A percentile compares a stretch with the other conserved stretches of the same genome.
Evolutionary conservation across 2,329 filamentous ascomycete species (phyloP).

Genomic region (Penicillium sumatraense): DNA sequence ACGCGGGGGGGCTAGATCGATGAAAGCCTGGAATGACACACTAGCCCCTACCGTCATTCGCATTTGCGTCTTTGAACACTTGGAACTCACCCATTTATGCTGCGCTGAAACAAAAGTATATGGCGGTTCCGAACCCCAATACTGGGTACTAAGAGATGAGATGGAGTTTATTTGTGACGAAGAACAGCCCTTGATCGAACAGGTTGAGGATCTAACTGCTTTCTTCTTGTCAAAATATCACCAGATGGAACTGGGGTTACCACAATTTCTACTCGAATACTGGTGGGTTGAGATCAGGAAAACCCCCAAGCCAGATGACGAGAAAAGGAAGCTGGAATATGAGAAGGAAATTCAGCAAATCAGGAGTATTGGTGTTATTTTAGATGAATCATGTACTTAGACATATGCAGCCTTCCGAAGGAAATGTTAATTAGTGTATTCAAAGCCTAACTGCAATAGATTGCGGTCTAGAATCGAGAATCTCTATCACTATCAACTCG

Average conservation of each 20-base stretch:
- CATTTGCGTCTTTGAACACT: neutral
- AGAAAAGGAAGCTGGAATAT: neutral
- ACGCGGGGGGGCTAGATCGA: neutral
- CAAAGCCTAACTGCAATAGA: too few species aligned
- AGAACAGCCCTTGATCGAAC: neutral
- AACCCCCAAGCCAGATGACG: neutral
- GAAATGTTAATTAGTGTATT: too few species aligned
- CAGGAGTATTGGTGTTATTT: slow-evolving; percentile 4
- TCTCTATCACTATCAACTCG: too few species aligned
- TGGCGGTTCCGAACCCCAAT: neutral
- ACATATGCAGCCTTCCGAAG: too few species aligned
- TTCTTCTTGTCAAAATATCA: slow-evolving; percentile 1
- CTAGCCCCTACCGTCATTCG: neutral
- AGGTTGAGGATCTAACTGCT: neutral
- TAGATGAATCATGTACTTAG: neutral
- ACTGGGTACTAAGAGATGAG: neutral
- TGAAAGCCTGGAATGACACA: neutral
- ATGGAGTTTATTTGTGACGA: neutral
- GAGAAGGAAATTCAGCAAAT: neutral
- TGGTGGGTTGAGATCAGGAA: neutral
- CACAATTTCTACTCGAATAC: slow-evolving; percentile 1
- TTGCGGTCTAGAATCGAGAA: too few species aligned
- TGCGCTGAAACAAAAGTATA: neutral
- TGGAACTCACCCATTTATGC: slow-evolving; percentile 1
- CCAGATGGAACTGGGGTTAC: neutral